Conservation (phyloP, 805 yeast species). For the Ogataea neopini region DNA sequence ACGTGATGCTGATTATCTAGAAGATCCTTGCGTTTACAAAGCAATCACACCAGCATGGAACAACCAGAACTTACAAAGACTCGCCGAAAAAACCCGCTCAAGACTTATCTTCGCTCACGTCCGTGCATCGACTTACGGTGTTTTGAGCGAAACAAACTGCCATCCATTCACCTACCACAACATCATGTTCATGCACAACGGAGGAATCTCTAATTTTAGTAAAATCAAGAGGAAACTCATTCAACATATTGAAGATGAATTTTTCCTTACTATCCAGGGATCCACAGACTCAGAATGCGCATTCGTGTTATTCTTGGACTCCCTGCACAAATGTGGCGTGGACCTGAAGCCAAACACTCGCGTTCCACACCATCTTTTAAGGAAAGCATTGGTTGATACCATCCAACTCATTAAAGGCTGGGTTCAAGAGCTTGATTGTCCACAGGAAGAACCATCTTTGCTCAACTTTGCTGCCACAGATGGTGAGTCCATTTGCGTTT, state of each 20-base stretch:
- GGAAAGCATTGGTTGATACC: conserved; percentile 71
- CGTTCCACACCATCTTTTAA: conserved; percentile 50
- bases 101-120: conserved; percentile 91
- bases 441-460: conserved; percentile 69
- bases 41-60: conserved; percentile 99
- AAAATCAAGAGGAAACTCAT: conserved; percentile 72
- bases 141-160: conserved; percentile 90
- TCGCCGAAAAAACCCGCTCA: conserved; percentile 87
- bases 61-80: conserved; percentile 80
- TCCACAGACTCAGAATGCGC: conserved; percentile 96
- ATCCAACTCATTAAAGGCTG: conserved; percentile 76
- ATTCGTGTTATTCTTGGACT: conserved; percentile 83
- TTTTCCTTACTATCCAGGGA: conserved; percentile 81
- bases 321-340: conserved; percentile 70
- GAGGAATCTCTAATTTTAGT: conserved; percentile 75
- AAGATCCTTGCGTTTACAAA: conserved; percentile 87
- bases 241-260: conserved; percentile 75
- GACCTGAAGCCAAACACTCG: conserved; percentile 50
- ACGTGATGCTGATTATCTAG: conserved; percentile 25
- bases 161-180: conserved; percentile 91
- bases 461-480: conserved; percentile 95
- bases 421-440: conserved; percentile 61
- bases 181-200: conserved; percentile 97
- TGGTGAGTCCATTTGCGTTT: conserved; percentile 81
- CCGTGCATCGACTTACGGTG: conserved; percentile 94